Evolutionary conservation across 1,284 basidiomycete species (phyloP).

Genomic region (Macrocystidia cucumis): DNA sequence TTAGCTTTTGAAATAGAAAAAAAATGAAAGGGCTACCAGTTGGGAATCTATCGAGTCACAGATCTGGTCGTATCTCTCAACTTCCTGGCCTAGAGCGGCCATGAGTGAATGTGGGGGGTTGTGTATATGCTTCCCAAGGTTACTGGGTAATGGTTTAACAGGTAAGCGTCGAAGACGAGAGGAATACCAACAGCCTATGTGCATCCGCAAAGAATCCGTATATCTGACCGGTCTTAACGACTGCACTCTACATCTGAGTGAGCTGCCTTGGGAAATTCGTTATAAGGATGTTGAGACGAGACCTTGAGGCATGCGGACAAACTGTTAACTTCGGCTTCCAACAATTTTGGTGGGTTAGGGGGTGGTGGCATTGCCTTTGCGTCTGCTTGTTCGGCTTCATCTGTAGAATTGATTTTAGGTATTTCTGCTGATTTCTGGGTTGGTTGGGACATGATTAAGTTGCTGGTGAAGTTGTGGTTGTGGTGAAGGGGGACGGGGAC

Average conservation of each 20-base stretch:
- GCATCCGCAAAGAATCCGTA: slow-evolving; percentile 61
- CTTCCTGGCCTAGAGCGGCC: slow-evolving; percentile 56
- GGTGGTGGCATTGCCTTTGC: slow-evolving; percentile 49
- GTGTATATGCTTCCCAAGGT: slow-evolving; percentile 49
- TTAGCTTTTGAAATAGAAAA: background rate
- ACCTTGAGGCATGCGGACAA: slow-evolving; percentile 50
- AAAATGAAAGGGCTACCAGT: slow-evolving; percentile 36
- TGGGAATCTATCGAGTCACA: slow-evolving; percentile 69
- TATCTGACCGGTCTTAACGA: slow-evolving; percentile 60
- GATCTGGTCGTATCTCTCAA: slow-evolving; percentile 70
- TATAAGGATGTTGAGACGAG: background rate
- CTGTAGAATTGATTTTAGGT: too few relatives aligned
- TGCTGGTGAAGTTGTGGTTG: background rate
- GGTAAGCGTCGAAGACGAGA: background rate
- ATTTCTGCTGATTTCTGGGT: slow-evolving; percentile 19
- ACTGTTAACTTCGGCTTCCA: slow-evolving; percentile 57
- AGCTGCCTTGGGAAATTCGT: slow-evolving; percentile 2
- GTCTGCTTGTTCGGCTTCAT: slow-evolving; percentile 10
- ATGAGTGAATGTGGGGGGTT: slow-evolving; percentile 57
- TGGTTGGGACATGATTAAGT: slow-evolving; percentile 13
- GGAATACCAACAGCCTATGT: slow-evolving; percentile 45
- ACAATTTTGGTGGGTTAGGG: slow-evolving; percentile 41
- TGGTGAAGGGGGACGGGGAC: too few relatives aligned
- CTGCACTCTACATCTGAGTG: slow-evolving; percentile 39
- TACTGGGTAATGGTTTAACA: slow-evolving; percentile 23